Conservation (phyloP, 345 rosid species). For the Hypericum androsaemum region DNA sequence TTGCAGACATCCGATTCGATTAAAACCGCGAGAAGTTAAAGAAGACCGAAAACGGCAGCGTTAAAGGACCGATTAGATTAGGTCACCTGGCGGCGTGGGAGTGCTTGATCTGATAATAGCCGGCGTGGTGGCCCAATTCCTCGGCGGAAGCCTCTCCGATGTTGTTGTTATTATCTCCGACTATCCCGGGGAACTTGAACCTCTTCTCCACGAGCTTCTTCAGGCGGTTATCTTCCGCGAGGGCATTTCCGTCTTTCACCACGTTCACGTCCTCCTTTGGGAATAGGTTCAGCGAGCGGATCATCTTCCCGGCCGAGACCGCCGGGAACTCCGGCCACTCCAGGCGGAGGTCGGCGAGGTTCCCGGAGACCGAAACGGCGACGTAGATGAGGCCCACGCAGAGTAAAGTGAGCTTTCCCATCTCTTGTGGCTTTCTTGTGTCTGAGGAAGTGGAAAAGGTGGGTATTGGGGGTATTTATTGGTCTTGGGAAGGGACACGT, state of each 20-base stretch:
- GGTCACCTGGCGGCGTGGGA: slow-evolving; percentile 68
- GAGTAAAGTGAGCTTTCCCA: no score
- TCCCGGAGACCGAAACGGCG: no score
- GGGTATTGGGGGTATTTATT: no score
- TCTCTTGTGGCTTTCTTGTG: no score
- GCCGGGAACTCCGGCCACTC: slow-evolving; percentile 49
- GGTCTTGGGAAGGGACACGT: no score
- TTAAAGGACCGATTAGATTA: no score
- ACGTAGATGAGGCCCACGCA: no score
- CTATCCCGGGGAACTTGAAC: slow-evolving; percentile 54
- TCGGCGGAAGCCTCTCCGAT: slow-evolving; percentile 31
- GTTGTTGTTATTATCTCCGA: slow-evolving; percentile 11
- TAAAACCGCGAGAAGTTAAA: no score
- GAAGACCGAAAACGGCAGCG: background rate
- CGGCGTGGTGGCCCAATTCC: slow-evolving; percentile 92
- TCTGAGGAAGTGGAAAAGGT: no score
- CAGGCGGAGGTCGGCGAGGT: slow-evolving; percentile 4
- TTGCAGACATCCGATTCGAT: no score
- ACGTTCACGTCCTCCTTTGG: slow-evolving; percentile 64
- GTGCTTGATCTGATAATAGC: slow-evolving; percentile 69
- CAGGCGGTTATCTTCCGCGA: slow-evolving; percentile 10
- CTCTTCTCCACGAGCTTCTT: slow-evolving; percentile 49
- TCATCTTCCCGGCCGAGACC: slow-evolving; percentile 60
- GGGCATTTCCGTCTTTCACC: slow-evolving; percentile 15
- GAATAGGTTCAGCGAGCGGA: slow-evolving; percentile 72